Evolutionary conservation across 2,329 filamentous ascomycete genomes (phyloP).

Genomic region (Dactylella cylindrospora): DNA sequence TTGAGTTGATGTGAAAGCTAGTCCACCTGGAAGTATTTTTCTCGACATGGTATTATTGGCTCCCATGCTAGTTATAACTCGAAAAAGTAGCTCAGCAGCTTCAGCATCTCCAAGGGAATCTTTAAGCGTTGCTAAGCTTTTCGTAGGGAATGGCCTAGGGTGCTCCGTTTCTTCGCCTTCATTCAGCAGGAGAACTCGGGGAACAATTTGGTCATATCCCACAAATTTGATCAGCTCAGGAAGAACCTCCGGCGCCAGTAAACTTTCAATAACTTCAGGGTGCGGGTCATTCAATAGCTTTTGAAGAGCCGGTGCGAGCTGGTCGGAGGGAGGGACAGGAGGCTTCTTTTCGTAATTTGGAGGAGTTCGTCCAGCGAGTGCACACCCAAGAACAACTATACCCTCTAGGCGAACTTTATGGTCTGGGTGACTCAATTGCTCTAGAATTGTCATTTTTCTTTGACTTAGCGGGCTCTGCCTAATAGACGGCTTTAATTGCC

Average conservation of each 20-base stretch:
- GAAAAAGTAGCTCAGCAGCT: constrained; percentile 47
- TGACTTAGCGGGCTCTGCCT: constrained; percentile 47
- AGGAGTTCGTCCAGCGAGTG: constrained; percentile 47
- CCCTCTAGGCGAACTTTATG: constrained; percentile 49
- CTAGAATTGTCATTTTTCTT: constrained; percentile 48
- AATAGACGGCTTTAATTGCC: constrained; percentile 41
- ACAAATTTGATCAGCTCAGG: constrained; percentile 48
- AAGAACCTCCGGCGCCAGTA: constrained; percentile 49
- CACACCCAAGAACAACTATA: constrained; percentile 48
- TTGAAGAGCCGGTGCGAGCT: constrained; percentile 48
- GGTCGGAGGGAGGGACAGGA: constrained; percentile 47
- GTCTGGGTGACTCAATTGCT: constrained; percentile 48
- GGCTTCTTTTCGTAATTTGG: constrained; percentile 49
- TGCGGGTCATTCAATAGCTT: constrained; percentile 49
- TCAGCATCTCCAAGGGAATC: constrained; percentile 46
- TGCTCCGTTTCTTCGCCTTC: constrained; percentile 49
- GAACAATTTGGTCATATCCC: constrained; percentile 49
- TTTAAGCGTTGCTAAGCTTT: constrained; percentile 48
- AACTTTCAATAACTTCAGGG: constrained; percentile 48
- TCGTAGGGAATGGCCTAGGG: constrained; percentile 46
- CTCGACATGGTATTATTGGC: constrained; percentile 46
- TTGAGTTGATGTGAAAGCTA: constrained; percentile 47
- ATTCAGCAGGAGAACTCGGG: constrained; percentile 48
- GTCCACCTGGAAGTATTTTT: constrained; percentile 46
- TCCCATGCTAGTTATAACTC: constrained; percentile 47